Percentiles rank a stretch among this genome's conserved stretches.
Evolutionary conservation across 2,329 filamentous ascomycete species (phyloP).

Genomic region (Phialophora macrospora): DNA sequence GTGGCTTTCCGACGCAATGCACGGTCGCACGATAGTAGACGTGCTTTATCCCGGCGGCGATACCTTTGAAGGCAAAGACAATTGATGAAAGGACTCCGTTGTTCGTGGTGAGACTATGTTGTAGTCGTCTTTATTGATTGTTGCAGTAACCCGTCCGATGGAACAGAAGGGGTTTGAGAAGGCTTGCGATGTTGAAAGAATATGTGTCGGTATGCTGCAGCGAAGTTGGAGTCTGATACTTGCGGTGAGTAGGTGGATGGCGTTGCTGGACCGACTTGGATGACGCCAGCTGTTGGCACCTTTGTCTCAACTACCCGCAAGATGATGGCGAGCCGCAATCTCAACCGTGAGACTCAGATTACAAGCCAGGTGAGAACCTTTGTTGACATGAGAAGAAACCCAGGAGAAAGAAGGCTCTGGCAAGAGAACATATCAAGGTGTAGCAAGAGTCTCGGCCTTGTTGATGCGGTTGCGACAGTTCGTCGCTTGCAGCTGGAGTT

Average conservation of each 20-base stretch:
- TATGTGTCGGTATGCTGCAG: conserved; percentile 31
- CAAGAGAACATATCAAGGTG: conserved; percentile 34
- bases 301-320: conserved; percentile 36
- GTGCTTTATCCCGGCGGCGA: conserved; percentile 19
- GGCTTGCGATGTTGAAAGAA: conserved; percentile 14
- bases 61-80: conserved; percentile 32
- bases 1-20: conserved; percentile 22
- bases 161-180: conserved; percentile 8
- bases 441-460: conserved; percentile 24
- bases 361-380: conserved; percentile 29
- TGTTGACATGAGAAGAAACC: conserved; percentile 34
- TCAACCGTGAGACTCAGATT: conserved; percentile 26
- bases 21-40: conserved; percentile 22
- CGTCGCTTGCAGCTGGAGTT: conserved; percentile 25
- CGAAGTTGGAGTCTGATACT: conserved; percentile 20
- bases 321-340: conserved; percentile 25
- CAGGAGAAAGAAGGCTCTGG: conserved; percentile 28
- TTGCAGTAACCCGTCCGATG: conserved; percentile 34
- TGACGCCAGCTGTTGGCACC: conserved; percentile 26
- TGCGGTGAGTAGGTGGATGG: conserved; percentile 27
- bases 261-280: conserved; percentile 22
- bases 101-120: conserved; percentile 28
- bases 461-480: conserved; percentile 22
- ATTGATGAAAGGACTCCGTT: conserved; percentile 32
- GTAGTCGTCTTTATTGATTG: conserved; percentile 26